Percentiles rank a stretch among this genome's conserved stretches.
These are phyloP conservation scores for barley (Hordeum vulgare) DNA, from an alignment of 176 grass and related monocot genomes.

Conservation along the genomic window MorexV3_pseudomolecules_assembly NC_058521.1:522549972-522550471, in stretches of 20 bases:
- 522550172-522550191: constrained; percentile 32
- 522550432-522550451: constrained; percentile 2
- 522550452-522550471: constrained; percentile 18
- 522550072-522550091: background rate
- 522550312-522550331: constrained; percentile 35
- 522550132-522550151: constrained; percentile 42
- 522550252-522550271: constrained; percentile 47
- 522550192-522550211: constrained; percentile 37
- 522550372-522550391: constrained; percentile 25
- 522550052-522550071: constrained; percentile 37
- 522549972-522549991: constrained; percentile 26
- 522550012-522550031: constrained; percentile 38
- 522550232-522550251: constrained; percentile 35
- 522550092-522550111: constrained; percentile 12
- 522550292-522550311: constrained; percentile 47
- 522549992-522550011: constrained; percentile 44
- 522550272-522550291: constrained; percentile 14
- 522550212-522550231: constrained; percentile 22
- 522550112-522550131: constrained; percentile 55
- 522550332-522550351: constrained; percentile 38
- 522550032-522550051: constrained; percentile 48
- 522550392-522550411: constrained; percentile 25
- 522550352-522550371: constrained; percentile 27
- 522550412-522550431: constrained; percentile 33
- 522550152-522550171: constrained; percentile 1